Evolutionary conservation across 805 yeast genomes (phyloP).

Genomic region (Sugiyamaella valdiviana): DNA sequence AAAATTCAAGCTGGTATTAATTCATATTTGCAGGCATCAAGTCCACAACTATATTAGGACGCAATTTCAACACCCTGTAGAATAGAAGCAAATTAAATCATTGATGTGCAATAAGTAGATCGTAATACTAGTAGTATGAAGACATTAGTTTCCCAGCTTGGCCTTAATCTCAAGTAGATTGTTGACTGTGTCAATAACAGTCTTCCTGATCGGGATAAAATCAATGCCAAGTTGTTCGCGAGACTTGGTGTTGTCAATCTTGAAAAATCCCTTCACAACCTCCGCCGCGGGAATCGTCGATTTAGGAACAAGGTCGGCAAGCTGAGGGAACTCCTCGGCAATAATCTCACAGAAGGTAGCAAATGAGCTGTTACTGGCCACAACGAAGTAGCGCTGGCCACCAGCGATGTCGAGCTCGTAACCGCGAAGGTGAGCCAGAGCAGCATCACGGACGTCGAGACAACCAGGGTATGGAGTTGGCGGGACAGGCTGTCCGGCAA

Average conservation of each 20-base stretch:
- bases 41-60: no score
- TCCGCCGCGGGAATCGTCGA: background rate
- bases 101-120: no score
- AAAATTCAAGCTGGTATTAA: no score
- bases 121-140: no score
- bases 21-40: no score
- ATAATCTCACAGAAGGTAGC: slow-evolving; percentile 18
- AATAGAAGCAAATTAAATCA: no score
- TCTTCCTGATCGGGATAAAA: slow-evolving; percentile 10
- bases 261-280: background rate
- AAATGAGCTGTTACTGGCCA: slow-evolving; percentile 19
- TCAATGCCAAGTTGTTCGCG: slow-evolving; percentile 9
- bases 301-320: slow-evolving; percentile 5
- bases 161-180: slow-evolving; percentile 10
- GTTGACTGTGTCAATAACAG: slow-evolving; percentile 10
- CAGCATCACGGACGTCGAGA: slow-evolving; percentile 58
- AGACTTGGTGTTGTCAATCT: slow-evolving; percentile 7
- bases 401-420: slow-evolving; percentile 27
- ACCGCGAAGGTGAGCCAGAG: slow-evolving; percentile 49
- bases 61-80: no score
- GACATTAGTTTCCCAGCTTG: no score
- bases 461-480: slow-evolving; percentile 17
- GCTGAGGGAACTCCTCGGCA: slow-evolving; percentile 17
- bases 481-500: slow-evolving; percentile 8
- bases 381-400: slow-evolving; percentile 25